A percentile compares a stretch with the other conserved stretches of the same genome.
Conservation (phyloP, 768 basidiomycete genomes). For the Phallus indusiatus region DNA sequence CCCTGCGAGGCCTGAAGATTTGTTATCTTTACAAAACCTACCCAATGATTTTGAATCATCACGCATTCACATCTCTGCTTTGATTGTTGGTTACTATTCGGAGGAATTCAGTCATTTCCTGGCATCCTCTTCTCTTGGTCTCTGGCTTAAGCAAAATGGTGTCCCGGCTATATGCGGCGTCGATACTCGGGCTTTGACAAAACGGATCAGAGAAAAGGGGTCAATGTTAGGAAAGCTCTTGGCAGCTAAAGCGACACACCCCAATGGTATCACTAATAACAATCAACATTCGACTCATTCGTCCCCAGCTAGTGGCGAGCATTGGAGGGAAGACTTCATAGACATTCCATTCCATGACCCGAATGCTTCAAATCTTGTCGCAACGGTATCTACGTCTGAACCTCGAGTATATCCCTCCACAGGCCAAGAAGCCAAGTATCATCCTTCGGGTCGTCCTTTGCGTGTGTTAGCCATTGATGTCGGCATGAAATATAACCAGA, state of each 20-base stretch:
- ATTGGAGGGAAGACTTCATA: slow-evolving; percentile 79
- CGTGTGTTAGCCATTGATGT: slow-evolving; percentile 91
- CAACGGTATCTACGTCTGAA: slow-evolving; percentile 65
- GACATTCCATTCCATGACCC: slow-evolving; percentile 82
- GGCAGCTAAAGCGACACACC: slow-evolving; percentile 38
- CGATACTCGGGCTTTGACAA: slow-evolving; percentile 94
- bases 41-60: slow-evolving; percentile 87
- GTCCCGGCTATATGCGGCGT: slow-evolving; percentile 93
- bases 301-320: slow-evolving; percentile 39
- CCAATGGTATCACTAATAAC: slow-evolving; percentile 23
- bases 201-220: slow-evolving; percentile 91
- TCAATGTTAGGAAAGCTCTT: slow-evolving; percentile 84
- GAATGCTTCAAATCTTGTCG: slow-evolving; percentile 85
- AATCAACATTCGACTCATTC: slow-evolving; percentile 36
- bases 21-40: slow-evolving; percentile 38
- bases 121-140: slow-evolving; percentile 74
- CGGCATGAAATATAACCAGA: slow-evolving; percentile 99
- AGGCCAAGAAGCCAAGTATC: slow-evolving; percentile 40
- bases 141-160: slow-evolving; percentile 92
- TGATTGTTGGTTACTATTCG: slow-evolving; percentile 91
- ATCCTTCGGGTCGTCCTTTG: slow-evolving; percentile 71
- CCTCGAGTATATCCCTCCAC: slow-evolving; percentile 62
- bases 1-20: slow-evolving; percentile 50
- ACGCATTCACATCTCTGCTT: slow-evolving; percentile 85
- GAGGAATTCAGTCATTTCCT: slow-evolving; percentile 93